Evolutionary conservation across 2,329 filamentous ascomycete species (phyloP).

Genomic region (Talaromyces sp.): DNA sequence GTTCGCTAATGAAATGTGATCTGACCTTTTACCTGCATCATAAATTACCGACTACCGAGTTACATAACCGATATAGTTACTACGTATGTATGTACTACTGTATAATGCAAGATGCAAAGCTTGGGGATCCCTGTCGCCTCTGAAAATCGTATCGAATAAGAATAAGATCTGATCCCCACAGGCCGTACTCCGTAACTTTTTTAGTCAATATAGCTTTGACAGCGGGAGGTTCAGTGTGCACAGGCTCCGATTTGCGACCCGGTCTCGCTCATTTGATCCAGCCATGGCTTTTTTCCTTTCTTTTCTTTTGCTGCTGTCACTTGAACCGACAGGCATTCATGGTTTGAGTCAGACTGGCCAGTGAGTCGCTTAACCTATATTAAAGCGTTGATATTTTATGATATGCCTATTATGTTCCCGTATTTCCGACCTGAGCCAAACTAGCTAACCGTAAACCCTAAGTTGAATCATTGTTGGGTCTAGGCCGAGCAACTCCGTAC

Average conservation of each 20-base stretch:
- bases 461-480: background rate
- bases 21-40: background rate
- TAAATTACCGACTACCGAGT: background rate
- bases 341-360: background rate
- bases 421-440: background rate
- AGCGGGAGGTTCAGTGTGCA: background rate
- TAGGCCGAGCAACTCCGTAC: background rate
- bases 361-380: background rate
- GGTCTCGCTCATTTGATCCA: background rate
- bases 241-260: constrained; percentile 2
- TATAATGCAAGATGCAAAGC: background rate
- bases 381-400: background rate
- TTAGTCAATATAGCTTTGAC: background rate
- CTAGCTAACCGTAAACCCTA: background rate
- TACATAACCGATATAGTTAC: background rate
- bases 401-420: background rate
- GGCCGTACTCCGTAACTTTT: background rate
- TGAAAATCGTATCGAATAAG: background rate
- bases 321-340: background rate
- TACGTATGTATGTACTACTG: background rate
- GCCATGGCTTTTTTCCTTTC: constrained; percentile 1
- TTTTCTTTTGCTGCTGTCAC: constrained; percentile 1
- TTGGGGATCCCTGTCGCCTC: background rate
- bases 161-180: background rate
- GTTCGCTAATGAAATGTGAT: background rate